phyloP scores from a whole-genome alignment of 1,284 basidiomycete species.

The Microbotryum silenes-acaulis region DNA sequence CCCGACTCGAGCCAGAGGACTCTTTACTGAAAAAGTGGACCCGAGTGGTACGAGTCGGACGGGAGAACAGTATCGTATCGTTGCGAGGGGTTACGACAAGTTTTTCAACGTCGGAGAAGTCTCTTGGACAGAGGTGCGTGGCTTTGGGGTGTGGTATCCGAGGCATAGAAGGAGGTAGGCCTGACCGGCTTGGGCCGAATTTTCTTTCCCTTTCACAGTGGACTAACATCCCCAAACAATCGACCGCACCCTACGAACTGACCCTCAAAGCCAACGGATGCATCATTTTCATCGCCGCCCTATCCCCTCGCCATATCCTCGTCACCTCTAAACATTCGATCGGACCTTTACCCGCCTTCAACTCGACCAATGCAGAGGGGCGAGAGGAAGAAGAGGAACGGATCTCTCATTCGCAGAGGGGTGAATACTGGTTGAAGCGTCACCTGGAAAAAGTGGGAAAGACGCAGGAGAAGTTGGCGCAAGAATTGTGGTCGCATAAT shows the following conservation, averaged over 20 bases:
- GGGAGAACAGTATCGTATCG: constrained; percentile 52
- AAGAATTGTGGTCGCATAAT: constrained; percentile 67
- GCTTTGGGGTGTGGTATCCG: no score
- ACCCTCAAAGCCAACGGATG: constrained; percentile 97
- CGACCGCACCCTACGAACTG: constrained; percentile 71
- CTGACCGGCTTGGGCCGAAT: no score
- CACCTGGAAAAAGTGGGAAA: constrained; percentile 61
- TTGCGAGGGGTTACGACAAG: constrained; percentile 93
- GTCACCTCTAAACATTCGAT: constrained; percentile 89
- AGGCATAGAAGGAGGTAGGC: no score
- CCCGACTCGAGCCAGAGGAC: constrained; percentile 77
- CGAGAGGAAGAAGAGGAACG: constrained; percentile 25
- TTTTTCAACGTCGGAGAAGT: constrained; percentile 98
- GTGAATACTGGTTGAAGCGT: constrained; percentile 70
- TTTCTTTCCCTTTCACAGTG: constrained; percentile 51
- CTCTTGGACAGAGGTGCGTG: constrained; percentile 78
- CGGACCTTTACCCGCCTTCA: constrained; percentile 43
- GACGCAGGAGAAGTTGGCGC: constrained; percentile 66
- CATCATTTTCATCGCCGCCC: constrained; percentile 89
- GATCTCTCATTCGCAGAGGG: constrained; percentile 60
- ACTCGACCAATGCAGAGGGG: constrained; percentile 26
- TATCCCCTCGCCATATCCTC: constrained; percentile 65
- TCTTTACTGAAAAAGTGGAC: constrained; percentile 59
- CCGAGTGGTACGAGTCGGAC: constrained; percentile 34
- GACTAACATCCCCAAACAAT: constrained; percentile 63